Evolutionary conservation across 1,284 basidiomycete species (phyloP).

Genomic region (Leccinum fallax): DNA sequence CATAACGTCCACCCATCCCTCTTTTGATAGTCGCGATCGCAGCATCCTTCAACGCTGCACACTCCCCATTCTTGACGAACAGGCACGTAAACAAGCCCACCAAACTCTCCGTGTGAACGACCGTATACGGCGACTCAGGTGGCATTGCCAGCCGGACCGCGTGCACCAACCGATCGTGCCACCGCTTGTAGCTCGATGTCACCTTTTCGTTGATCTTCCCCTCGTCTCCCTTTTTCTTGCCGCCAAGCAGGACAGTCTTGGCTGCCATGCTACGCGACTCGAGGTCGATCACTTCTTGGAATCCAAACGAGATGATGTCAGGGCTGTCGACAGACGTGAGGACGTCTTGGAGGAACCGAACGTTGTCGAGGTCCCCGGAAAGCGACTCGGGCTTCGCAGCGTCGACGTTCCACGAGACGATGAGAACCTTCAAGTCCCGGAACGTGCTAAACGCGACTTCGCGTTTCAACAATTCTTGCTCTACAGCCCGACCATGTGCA

Average conservation of each 20-base stretch:
- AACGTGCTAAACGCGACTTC: slow-evolving; percentile 82
- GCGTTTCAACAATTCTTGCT: slow-evolving; percentile 72
- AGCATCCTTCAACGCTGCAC: slow-evolving; percentile 64
- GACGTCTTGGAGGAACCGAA: slow-evolving; percentile 72
- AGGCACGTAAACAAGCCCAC: slow-evolving; percentile 91
- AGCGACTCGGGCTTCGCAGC: slow-evolving; percentile 82
- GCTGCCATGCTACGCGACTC: slow-evolving; percentile 91
- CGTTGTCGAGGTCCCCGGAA: slow-evolving; percentile 60
- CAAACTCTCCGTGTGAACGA: slow-evolving; percentile 85
- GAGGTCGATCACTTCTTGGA: slow-evolving; percentile 95
- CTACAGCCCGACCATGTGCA: slow-evolving; percentile 42
- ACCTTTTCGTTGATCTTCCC: slow-evolving; percentile 78
- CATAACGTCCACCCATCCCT: slow-evolving; percentile 91
- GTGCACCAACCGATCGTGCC: slow-evolving; percentile 82
- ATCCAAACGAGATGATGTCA: slow-evolving; percentile 91
- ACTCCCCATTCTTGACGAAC: slow-evolving; percentile 75
- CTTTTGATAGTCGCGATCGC: slow-evolving; percentile 84
- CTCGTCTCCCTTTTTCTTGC: slow-evolving; percentile 64
- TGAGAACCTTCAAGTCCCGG: slow-evolving; percentile 77
- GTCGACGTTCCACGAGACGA: slow-evolving; percentile 94
- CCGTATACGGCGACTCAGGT: slow-evolving; percentile 68
- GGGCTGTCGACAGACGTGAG: slow-evolving; percentile 73
- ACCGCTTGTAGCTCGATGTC: slow-evolving; percentile 82
- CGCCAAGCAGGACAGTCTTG: slow-evolving; percentile 81
- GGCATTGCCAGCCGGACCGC: slow-evolving; percentile 75